These are phyloP conservation scores for Botrytis deweyae DNA, from an alignment of 2,329 filamentous ascomycete genomes.

Conservation along the genomic window DNA sequence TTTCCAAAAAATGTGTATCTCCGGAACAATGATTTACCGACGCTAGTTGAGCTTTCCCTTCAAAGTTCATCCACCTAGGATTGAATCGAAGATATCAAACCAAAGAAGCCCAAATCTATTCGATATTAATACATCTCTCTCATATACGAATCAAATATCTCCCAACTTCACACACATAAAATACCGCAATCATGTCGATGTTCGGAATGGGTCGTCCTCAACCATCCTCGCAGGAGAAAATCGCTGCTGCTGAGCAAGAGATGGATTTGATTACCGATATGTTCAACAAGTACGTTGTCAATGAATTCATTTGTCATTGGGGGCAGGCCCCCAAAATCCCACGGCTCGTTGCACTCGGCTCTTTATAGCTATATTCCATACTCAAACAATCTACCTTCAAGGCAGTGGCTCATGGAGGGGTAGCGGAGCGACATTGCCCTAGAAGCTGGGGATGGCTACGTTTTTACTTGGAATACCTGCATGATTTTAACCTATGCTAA, in stretches of 20 bases:
- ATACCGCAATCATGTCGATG: constrained; percentile 61
- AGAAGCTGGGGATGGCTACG: neutral
- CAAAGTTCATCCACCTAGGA: neutral
- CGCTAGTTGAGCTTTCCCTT: constrained; percentile 15
- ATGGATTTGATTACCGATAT: constrained; percentile 97
- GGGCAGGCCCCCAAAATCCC: neutral
- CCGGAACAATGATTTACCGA: constrained; percentile 7
- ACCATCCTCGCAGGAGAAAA: constrained; percentile 94
- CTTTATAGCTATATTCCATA: neutral
- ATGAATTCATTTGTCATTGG: constrained; percentile 7
- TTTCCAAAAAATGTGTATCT: neutral
- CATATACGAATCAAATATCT: neutral
- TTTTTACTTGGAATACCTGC: neutral
- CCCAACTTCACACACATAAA: neutral
- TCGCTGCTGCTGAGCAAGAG: constrained; percentile 92
- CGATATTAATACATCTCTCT: neutral
- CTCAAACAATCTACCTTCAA: constrained; percentile 4
- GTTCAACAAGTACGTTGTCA: constrained; percentile 78
- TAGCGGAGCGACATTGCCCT: neutral
- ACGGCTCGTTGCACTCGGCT: neutral
- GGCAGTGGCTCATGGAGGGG: neutral
- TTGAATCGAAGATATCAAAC: neutral
- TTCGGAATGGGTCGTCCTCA: constrained; percentile 74
- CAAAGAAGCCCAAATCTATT: neutral
- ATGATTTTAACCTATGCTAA: constrained; percentile 19